Base-by-base conservation (phyloP, 768 basidiomycete genomes). In the Zangia roseola region DNA sequence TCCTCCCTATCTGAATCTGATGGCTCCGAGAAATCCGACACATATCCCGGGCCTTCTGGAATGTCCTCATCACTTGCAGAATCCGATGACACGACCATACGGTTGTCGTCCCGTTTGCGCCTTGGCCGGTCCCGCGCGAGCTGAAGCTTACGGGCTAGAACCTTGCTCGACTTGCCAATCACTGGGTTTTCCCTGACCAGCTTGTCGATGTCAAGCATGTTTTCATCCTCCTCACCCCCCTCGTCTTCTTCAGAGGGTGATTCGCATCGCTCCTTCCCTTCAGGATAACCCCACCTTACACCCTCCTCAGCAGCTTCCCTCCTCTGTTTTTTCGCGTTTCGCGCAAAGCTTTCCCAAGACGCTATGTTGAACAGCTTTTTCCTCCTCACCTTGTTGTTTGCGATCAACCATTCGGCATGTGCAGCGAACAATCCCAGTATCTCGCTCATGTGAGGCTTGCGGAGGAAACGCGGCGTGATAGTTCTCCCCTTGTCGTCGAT, bases 361-460 rank as follows among this genome's bases (percentile, higher is more conserved):
- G 52, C 41, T 5, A 80, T 52, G 45, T 83, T 68, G 7, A 86
- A 46, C 17, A 75, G 47, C 36, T 60, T 62, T 16, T 53, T 46
- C 21, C 61, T 56, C 31, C 45, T 53, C 30, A 65, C 49, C 10
- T 55, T 69, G 28, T 77, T 78, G 42, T 82, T 72, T 10, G 78
- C 74, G 31, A 82, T 60, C 8, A 87, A 55, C 84, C 84, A 87
- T 30, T 75, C 76, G 0, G 75, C 74, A 9, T 86, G 82, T 10
- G 73, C 69, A 10, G 81, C 82, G 50, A 84, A 77, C 2, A 72
- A 50, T 10, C 73, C 71, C 30, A 69, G 60, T n/a, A 85, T 61
- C 58, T 83, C 79, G 28, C 80, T 74, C 24, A 48, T 70, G 38
- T 81, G 72, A 23, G 85, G 63, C 47, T 67, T 73, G 21, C 80